A percentile compares a stretch with the other conserved stretches of the same genome.
Evolutionary conservation across 257 asterid species (phyloP).

Genomic region (Ballota nigra): DNA sequence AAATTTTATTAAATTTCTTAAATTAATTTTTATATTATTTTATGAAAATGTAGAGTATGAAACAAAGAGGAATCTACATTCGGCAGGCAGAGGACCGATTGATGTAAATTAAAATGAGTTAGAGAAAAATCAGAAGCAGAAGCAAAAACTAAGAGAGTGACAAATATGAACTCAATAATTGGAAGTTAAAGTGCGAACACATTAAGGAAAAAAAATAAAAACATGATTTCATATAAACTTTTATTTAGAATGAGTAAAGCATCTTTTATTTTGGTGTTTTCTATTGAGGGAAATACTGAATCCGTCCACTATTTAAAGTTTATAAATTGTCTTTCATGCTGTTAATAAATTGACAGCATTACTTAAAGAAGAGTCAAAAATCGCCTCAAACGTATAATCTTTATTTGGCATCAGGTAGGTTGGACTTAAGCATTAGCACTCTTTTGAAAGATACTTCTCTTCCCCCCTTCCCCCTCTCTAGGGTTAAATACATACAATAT

Average conservation of each 20-base stretch:
- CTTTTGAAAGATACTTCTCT: not conserved
- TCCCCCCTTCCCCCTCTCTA: too few species aligned
- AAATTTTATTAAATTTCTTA: too few species aligned
- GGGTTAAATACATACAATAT: too few species aligned
- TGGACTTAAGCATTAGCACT: conserved; percentile 2
- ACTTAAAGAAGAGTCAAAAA: not conserved
- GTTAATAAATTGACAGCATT: not conserved
- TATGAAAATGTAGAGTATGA: not conserved
- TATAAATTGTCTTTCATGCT: not conserved
- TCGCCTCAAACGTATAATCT: not conserved
- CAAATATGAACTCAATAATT: not conserved
- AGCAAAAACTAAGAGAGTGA: not conserved
- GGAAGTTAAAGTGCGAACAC: not conserved
- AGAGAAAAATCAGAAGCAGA: not conserved
- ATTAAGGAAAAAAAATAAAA: not conserved
- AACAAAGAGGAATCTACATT: not conserved
- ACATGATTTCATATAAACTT: not conserved
- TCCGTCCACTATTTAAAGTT: not conserved
- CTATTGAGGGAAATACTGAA: not conserved
- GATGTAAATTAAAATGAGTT: not conserved
- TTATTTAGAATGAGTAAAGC: conserved; percentile 5
- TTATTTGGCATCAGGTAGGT: not conserved
- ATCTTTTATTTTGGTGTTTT: conserved; percentile 11
- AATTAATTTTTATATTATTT: too few species aligned
- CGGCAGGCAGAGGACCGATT: conserved; percentile 10